Evolutionary conservation across 768 basidiomycete genomes (phyloP).

Genomic region (Mycena haematopus): DNA sequence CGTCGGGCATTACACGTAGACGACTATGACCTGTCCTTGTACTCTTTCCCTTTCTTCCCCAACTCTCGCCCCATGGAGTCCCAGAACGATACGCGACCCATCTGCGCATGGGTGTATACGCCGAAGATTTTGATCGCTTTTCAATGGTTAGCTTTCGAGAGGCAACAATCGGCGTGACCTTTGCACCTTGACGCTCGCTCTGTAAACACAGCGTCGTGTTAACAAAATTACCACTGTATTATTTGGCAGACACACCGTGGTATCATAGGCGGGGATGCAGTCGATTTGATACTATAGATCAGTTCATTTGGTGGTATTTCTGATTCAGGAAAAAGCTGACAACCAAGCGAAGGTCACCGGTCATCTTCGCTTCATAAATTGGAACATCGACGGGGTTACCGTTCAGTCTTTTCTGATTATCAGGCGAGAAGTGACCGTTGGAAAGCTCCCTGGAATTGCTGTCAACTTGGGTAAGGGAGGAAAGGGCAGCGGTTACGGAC

Average conservation of each 20-base stretch:
- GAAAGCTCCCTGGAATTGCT: slow-evolving; percentile 63
- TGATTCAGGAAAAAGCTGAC: slow-evolving; percentile 39
- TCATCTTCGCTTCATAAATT: slow-evolving; percentile 75
- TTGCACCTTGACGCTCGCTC: slow-evolving; percentile 32
- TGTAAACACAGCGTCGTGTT: background rate
- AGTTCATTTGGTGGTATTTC: background rate
- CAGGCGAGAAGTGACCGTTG: slow-evolving; percentile 68
- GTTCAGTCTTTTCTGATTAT: slow-evolving; percentile 69
- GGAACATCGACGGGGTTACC: slow-evolving; percentile 54
- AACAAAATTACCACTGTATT: background rate
- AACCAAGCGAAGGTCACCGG: slow-evolving; percentile 54
- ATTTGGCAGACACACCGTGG: slow-evolving; percentile 31
- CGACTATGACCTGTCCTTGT: slow-evolving; percentile 52
- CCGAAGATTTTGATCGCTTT: slow-evolving; percentile 55
- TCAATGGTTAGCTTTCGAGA: background rate
- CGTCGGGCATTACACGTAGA: background rate
- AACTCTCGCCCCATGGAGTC: slow-evolving; percentile 50
- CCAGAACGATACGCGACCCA: slow-evolving; percentile 51
- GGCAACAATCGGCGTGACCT: background rate
- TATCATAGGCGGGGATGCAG: slow-evolving; percentile 28
- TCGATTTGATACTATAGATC: slow-evolving; percentile 33
- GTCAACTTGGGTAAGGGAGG: background rate
- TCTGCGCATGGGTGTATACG: slow-evolving; percentile 55
- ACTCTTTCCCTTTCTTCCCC: slow-evolving; percentile 54
- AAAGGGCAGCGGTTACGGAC: slow-evolving; percentile 42